Percentiles rank a stretch among this genome's conserved stretches.
phyloP scores from a whole-genome alignment of 495 filamentous ascomycete species.

The Lepraria neglecta region DNA sequence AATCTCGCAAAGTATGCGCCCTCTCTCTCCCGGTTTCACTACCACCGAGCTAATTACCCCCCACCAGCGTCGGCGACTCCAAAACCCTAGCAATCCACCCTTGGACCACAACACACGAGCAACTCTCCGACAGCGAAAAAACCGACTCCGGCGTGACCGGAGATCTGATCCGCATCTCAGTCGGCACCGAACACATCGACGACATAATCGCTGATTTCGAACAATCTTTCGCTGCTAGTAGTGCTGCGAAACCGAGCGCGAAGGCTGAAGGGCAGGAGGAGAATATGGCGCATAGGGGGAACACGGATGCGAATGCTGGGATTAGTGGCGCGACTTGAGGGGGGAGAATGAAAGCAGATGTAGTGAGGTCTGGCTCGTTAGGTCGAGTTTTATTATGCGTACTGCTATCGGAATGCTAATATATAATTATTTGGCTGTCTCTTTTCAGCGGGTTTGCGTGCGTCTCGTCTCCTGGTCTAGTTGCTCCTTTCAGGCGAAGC shows the following conservation, averaged over 20 bases:
- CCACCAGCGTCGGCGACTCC: slow-evolving; percentile 54
- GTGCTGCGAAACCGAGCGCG: slow-evolving; percentile 32
- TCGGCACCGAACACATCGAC: slow-evolving; percentile 95
- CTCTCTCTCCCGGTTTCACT: neutral
- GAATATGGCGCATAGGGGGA: slow-evolving; percentile 33
- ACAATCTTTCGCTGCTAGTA: slow-evolving; percentile 70
- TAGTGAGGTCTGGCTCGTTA: neutral
- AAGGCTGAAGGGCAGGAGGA: slow-evolving; percentile 27
- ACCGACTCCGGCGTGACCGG: slow-evolving; percentile 76
- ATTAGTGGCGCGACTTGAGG: slow-evolving; percentile 10
- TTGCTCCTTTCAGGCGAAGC: too few relatives aligned
- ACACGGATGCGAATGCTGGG: slow-evolving; percentile 31
- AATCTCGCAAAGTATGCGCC: slow-evolving; percentile 71
- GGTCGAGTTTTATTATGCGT: too few relatives aligned
- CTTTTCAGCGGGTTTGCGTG: too few relatives aligned
- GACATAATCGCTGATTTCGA: slow-evolving; percentile 96
- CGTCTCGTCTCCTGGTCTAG: too few relatives aligned
- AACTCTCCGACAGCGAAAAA: slow-evolving; percentile 79
- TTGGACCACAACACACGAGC: slow-evolving; percentile 94
- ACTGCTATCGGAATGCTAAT: too few relatives aligned
- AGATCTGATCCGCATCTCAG: slow-evolving; percentile 92
- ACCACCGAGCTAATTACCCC: slow-evolving; percentile 4
- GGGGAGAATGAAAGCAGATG: neutral
- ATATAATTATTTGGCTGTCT: too few relatives aligned
- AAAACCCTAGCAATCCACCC: slow-evolving; percentile 95